Percentiles rank a stretch among this genome's conserved stretches.
Evolutionary conservation across 1,284 basidiomycete genomes (phyloP).

Genomic region (Ganoderma multipileum): DNA sequence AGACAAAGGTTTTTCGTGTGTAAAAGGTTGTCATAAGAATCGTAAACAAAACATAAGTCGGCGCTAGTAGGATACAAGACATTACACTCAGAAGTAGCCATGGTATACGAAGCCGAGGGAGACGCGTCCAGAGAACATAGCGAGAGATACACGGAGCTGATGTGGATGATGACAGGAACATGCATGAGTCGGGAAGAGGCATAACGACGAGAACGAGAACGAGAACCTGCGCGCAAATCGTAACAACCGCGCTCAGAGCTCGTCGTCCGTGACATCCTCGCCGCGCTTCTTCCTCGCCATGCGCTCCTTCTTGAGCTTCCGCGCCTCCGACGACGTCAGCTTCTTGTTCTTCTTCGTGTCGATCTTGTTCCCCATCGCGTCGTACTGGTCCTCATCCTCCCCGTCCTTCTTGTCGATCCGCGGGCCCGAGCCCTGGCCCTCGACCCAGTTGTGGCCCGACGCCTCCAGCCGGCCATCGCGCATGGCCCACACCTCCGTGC

Average conservation of each 20-base stretch:
- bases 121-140: constrained; percentile 38
- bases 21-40: constrained; percentile 27
- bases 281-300: constrained; percentile 89
- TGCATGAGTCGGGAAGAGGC: neutral
- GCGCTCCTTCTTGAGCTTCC: constrained; percentile 96
- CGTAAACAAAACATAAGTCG: constrained; percentile 32
- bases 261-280: constrained; percentile 73
- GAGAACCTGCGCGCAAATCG: constrained; percentile 19
- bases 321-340: constrained; percentile 78
- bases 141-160: constrained; percentile 24
- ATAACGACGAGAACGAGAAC: constrained; percentile 31
- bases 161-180: neutral
- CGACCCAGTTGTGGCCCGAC: constrained; percentile 98
- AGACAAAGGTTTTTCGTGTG: neutral
- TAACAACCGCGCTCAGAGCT: constrained; percentile 50
- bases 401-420: constrained; percentile 91
- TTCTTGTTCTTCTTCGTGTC: constrained; percentile 88
- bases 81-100: constrained; percentile 33
- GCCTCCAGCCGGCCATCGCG: constrained; percentile 91
- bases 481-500: constrained; percentile 95
- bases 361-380: constrained; percentile 97
- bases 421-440: constrained; percentile 92
- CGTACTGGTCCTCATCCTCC: constrained; percentile 89
- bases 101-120: constrained; percentile 30
- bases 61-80: constrained; percentile 38